Evolutionary conservation across 805 yeast species (phyloP), one percentile per base, ranked within the genome.

Genomic region (Candida insectorum): DNA sequence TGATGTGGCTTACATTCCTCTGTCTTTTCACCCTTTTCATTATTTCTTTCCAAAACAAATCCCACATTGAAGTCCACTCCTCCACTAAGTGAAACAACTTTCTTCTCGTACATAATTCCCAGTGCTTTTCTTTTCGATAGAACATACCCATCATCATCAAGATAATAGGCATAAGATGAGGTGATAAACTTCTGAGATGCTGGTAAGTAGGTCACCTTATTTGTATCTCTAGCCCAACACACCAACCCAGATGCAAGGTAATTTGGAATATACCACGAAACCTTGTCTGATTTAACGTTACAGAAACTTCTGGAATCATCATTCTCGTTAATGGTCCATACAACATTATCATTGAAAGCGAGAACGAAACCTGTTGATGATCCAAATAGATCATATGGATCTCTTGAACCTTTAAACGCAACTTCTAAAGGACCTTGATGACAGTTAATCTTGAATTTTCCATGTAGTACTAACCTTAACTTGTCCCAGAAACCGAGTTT

Each of bases 401-500:
- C 81, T 33, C 79, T 69, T 0, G 91, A 76, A 1, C 95, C 93
- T 50, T 85, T 84, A 48, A 82, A 63, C 2, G 77, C 69, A 5
- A 82, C 70, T 36, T 77, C 73, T 27, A 84, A 64, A 13, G 44
- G 42, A 7, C 47, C 44, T 11, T 36, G 26, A 5, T 10, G 3
- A 37, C 47, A 43, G n/a, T 26, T 28, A 35, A 87, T 66, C 2
- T 55, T 57, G 33, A 81, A 58, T 13, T 75, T 71, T 0, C 95
- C 95, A 60, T 89, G 97, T 46, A 87, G 62, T 11, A 82, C 67
- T 18, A 79, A 69, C 31, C 96, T 63, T 17, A 87, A 58, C 53
- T 88, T 91, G 57, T 89, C 97, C 97, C 97, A 89, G 45, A 88
- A 80, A 0, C 97, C 97, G 10, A 87, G 60, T 45, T 82, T 83